Evolutionary conservation across 805 yeast genomes (phyloP), one percentile per base, ranked within the genome.

Genomic region (Wickerhamomyces pijperi): DNA sequence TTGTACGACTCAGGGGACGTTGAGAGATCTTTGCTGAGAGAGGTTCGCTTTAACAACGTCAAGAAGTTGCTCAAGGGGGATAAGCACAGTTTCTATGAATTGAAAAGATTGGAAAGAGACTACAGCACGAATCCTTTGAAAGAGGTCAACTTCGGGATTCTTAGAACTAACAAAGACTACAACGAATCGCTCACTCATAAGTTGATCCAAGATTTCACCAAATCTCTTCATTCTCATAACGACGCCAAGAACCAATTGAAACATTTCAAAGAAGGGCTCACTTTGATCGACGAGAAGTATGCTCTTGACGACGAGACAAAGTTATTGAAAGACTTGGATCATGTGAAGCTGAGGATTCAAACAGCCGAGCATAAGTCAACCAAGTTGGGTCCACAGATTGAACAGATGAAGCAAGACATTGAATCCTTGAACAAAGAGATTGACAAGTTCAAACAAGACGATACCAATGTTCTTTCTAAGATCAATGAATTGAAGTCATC

Each of bases 21-120:
- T 17, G 95, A 87, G 53, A 70, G 73, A 49, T 79, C 92, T 0
- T 58, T 83, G 41, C 59, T 82, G 37, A 78, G 85, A 1, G 94
- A 83, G 53, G 90, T 82, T 3, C 29, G n/a, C n/a, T 25, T 25
- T 14, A 74, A 70, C 39, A 81, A 74, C 54, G 78, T 51, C 28
- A 64, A 58, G 41, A 62, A 59, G 21, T 19, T 19, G 20, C 55
- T 72, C 42, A 73, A 71, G 39, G 59, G 69, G 3, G 67, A 67
- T 18, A 69, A 63, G 57, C 5, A 62, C 52, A 35, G 40, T n/a
- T 47, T 69, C 51, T 83, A 83, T 50, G 74, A 75, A 36, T 51
- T 64, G 19, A 79, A 78, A 56, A 64, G 92, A 46, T 61, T 80
- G 38, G 72, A 74, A 46, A 76, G 72, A 59, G 78, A 76, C 42